These are phyloP conservation scores for Paxillus ammoniavirescens DNA, from an alignment of 768 basidiomycete species.

Conservation along the genomic window DNA sequence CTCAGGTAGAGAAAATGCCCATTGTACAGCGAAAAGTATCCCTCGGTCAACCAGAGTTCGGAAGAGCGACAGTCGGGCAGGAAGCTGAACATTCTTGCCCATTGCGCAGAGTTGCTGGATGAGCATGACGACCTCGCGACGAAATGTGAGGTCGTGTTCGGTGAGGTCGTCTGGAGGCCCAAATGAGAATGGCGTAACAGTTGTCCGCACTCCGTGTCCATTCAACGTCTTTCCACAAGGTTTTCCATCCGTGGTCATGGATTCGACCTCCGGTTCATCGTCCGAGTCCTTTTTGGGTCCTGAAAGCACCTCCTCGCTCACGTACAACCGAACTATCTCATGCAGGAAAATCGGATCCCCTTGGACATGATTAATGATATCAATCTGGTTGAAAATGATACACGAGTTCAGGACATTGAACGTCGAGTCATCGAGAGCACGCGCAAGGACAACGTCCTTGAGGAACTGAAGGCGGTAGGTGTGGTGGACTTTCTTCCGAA, in stretches of 20 bases:
- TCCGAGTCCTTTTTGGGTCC: slow-evolving; percentile 34
- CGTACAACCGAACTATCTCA: slow-evolving; percentile 75
- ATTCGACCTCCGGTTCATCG: slow-evolving; percentile 27
- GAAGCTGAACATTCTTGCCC: slow-evolving; percentile 95
- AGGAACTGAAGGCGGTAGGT: slow-evolving; percentile 97
- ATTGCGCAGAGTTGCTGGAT: slow-evolving; percentile 91
- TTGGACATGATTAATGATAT: slow-evolving; percentile 91
- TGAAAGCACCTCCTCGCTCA: slow-evolving; percentile 64
- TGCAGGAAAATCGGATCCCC: slow-evolving; percentile 71
- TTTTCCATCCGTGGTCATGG: slow-evolving; percentile 37
- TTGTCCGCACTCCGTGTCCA: slow-evolving; percentile 26
- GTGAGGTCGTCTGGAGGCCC: slow-evolving; percentile 54
- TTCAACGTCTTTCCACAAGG: slow-evolving; percentile 37
- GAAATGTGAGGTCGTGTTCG: slow-evolving; percentile 53
- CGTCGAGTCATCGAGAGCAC: slow-evolving; percentile 92
- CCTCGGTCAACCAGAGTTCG: slow-evolving; percentile 86
- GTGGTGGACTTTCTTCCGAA: slow-evolving; percentile 91
- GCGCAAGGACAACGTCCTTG: slow-evolving; percentile 96
- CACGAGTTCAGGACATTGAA: slow-evolving; percentile 96
- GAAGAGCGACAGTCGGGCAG: slow-evolving; percentile 82
- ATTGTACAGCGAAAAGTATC: slow-evolving; percentile 87
- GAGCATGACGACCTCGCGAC: slow-evolving; percentile 80
- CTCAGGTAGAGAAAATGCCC: slow-evolving; percentile 78
- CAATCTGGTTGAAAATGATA: slow-evolving; percentile 98
- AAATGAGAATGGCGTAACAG: slow-evolving; percentile 44